Percentiles rank a stretch among this genome's conserved stretches.
Evolutionary conservation across 129 eudicot genomes (phyloP).

Genomic region (Pittosporum tobira): DNA sequence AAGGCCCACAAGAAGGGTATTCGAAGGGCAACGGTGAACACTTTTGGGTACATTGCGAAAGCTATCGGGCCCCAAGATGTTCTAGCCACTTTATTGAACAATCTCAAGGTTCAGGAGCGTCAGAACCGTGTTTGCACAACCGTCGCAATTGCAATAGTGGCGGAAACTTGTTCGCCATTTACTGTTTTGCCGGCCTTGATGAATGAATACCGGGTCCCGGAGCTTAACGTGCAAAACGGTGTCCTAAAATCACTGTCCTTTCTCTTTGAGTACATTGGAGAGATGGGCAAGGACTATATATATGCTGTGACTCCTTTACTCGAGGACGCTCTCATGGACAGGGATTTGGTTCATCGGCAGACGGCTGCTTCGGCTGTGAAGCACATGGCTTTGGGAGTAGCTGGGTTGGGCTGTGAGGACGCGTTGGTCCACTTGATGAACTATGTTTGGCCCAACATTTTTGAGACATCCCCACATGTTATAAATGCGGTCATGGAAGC

Average conservation of each 20-base stretch:
- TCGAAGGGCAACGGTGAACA: conserved; percentile 90
- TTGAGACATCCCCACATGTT: conserved; percentile 93
- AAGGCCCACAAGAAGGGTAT: conserved; percentile 98
- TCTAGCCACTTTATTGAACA: conserved; percentile 76
- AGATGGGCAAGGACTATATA: conserved; percentile 93
- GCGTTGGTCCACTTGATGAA: conserved; percentile 82
- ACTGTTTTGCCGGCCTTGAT: conserved; percentile 89
- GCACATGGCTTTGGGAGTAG: conserved; percentile 94
- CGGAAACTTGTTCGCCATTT: conserved; percentile 93
- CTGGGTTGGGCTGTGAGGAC: conserved; percentile 91
- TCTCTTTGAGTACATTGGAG: conserved; percentile 87
- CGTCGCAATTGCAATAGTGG: conserved; percentile 93
- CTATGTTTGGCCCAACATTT: conserved; percentile 95
- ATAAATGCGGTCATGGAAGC: conserved; percentile 96
- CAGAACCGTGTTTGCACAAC: conserved; percentile 99
- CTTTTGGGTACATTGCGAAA: conserved; percentile 93
- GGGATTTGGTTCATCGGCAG: conserved; percentile 85
- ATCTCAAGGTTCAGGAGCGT: conserved; percentile 91
- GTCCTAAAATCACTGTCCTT: conserved; percentile 80
- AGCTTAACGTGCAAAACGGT: conserved; percentile 89
- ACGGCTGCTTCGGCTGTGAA: conserved; percentile 96
- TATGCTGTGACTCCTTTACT: conserved; percentile 90
- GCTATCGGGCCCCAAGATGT: conserved; percentile 98
- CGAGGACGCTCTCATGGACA: conserved; percentile 94
- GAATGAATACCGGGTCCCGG: conserved; percentile 98